A percentile compares a stretch with the other conserved stretches of the same genome.
Evolutionary conservation across 371 early-diverging fungal genomes (phyloP).

Genomic region (Apophysomyces sp.): DNA sequence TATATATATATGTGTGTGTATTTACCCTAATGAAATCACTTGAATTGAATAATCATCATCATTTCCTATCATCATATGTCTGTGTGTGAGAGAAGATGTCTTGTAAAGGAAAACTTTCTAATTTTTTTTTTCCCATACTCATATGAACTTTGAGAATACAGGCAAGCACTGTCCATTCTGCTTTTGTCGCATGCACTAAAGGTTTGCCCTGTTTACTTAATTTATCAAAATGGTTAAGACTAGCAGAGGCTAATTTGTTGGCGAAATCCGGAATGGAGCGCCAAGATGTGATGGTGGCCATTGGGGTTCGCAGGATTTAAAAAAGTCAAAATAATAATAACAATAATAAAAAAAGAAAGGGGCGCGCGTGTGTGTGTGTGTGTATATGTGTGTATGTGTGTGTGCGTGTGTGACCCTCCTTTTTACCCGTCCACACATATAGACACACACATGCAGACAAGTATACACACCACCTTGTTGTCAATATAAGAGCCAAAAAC

Average conservation of each 20-base stretch:
- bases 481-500: neutral
- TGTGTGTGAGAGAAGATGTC: constrained; percentile 1
- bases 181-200: constrained; percentile 36
- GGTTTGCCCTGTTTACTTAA: constrained; percentile 80
- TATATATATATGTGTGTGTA: neutral
- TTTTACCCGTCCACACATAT: too few relatives aligned
- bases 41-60: constrained; percentile 32
- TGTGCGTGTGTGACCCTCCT: too few relatives aligned
- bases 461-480: neutral
- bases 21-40: constrained; percentile 72
- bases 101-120: too few relatives aligned
- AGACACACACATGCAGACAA: neutral
- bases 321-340: too few relatives aligned
- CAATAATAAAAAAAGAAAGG: too few relatives aligned
- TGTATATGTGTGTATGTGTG: too few relatives aligned
- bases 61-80: constrained; percentile 10
- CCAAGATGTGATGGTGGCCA: constrained; percentile 13
- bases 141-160: constrained; percentile 59
- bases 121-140: too few relatives aligned
- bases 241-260: constrained; percentile 26
- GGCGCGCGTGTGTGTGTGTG: too few relatives aligned
- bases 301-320: neutral
- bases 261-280: constrained; percentile 25
- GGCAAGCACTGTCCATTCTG: constrained; percentile 87
- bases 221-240: constrained; percentile 29